These are phyloP conservation scores for Exsudoporus floridanus DNA, from an alignment of 1,284 basidiomycete genomes.

Conservation along the genomic window DNA sequence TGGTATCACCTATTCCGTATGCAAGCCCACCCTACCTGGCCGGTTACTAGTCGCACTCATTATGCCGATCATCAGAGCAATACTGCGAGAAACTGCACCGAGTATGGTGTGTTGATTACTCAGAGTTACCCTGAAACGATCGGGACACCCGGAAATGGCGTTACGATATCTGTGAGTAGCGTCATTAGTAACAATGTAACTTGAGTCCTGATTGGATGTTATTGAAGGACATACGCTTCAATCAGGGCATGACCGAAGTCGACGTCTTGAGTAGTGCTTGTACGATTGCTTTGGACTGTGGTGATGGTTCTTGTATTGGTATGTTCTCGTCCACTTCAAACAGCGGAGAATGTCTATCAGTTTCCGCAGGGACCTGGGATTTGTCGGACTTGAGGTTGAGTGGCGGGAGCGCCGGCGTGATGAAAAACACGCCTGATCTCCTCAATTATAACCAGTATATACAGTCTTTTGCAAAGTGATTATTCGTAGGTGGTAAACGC, in stretches of 20 bases:
- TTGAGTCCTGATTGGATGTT: neutral
- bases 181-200: neutral
- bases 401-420: constrained; percentile 44
- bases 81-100: constrained; percentile 39
- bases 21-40: constrained; percentile 2
- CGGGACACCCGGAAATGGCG: constrained; percentile 51
- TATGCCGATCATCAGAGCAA: constrained; percentile 37
- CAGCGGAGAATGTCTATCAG: neutral
- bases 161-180: constrained; percentile 31
- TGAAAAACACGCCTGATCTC: constrained; percentile 39
- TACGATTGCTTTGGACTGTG: constrained; percentile 47
- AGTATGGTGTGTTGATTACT: constrained; percentile 47
- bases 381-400: constrained; percentile 48
- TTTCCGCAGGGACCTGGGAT: constrained; percentile 48
- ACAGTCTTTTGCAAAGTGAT: neutral
- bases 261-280: constrained; percentile 38
- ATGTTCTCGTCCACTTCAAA: neutral
- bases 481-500: too few relatives aligned
- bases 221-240: constrained; percentile 42
- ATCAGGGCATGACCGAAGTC: constrained; percentile 37
- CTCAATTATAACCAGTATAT: constrained; percentile 35
- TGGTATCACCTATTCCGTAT: constrained; percentile 43
- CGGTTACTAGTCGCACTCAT: neutral
- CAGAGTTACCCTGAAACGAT: constrained; percentile 49
- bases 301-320: constrained; percentile 44